Conservation (phyloP, 2,329 filamentous ascomycete species). For the Epicoccum sorghinum region DNA sequence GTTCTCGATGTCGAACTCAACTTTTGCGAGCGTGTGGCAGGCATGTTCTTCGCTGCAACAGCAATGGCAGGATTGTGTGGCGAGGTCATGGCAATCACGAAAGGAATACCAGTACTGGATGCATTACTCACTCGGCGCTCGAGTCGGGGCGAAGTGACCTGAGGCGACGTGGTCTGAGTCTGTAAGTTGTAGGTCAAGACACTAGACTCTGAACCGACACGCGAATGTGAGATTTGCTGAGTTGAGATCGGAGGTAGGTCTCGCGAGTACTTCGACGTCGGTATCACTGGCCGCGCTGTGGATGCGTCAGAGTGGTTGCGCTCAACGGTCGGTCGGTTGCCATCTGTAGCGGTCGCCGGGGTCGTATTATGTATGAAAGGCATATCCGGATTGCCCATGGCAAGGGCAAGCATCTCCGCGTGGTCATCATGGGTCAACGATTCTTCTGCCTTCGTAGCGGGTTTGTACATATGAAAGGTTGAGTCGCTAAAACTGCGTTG, state of each 20-base stretch:
- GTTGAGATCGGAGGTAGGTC: not conserved
- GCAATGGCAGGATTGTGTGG: conserved; percentile 39
- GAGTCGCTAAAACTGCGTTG: not conserved
- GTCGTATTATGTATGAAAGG: not conserved
- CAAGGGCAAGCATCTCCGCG: not conserved
- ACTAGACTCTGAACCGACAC: conserved; percentile 24
- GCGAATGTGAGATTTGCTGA: conserved; percentile 8
- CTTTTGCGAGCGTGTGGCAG: conserved; percentile 21
- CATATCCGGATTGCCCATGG: not conserved
- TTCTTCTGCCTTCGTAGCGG: too few relatives aligned
- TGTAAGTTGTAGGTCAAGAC: conserved; percentile 8
- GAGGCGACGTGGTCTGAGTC: conserved; percentile 6
- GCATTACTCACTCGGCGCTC: conserved; percentile 27
- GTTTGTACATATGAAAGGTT: not conserved
- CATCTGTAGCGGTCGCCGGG: too few relatives aligned
- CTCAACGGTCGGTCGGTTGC: conserved; percentile 4
- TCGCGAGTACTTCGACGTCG: conserved; percentile 7
- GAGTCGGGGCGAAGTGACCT: conserved; percentile 8
- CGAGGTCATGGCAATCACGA: conserved; percentile 39
- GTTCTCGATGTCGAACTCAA: conserved; percentile 16
- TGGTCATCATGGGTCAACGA: not conserved
- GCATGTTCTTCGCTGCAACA: conserved; percentile 22
- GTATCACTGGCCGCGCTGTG: conserved; percentile 7
- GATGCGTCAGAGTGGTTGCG: not conserved
- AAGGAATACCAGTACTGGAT: conserved; percentile 31